Evolutionary conservation across 371 early-diverging fungal genomes (phyloP), one percentile per base, ranked within the genome.

Genomic region (Smittium culicis): DNA sequence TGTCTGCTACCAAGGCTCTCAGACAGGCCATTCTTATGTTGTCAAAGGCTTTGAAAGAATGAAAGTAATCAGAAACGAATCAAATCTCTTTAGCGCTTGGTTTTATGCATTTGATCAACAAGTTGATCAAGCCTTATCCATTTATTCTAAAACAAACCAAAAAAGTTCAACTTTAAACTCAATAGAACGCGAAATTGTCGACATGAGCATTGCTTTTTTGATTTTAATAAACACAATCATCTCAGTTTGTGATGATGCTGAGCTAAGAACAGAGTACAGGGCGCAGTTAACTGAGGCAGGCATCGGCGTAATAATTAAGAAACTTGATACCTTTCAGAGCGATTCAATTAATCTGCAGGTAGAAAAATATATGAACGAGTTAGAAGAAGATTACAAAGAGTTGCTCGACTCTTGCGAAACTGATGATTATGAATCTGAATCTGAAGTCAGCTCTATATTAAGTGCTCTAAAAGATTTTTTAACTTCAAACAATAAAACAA

Each of bases 141-240:
- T 45, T 45, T 11, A 45, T 20, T 45, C 45, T 11, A 45, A 45
- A 45, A 11, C 20, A 45, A 88, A 89, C 17, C 83, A 84, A 17
- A 86, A 88, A 80, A 90, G 91, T 1, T 87, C 86, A 71, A 73
- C 5, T 29, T 17, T 83, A 55, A 82, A 81, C 57, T 79, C 79
- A 29, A 79, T 80, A 28, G 90, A 90, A 67, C 74, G 81, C 17
- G 86, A 88, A 29, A 72, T 91, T 30, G 83, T 83, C 31, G 89
- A 90, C 71, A 90, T 88, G 63, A 84, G 83, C 68, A 73, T 91
- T 32, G 87, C 90, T 25, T 88, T 87, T 69, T 83, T 92, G 80
- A 87, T 92, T 69, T 78, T 92, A 31, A 82, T 92, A 70, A 92
- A 92, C 69, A 87, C 89, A 0, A 72, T 92, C 0, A 82, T 92